Percentiles rank a stretch among this genome's conserved stretches.
Conservation (phyloP, 139 green algal species). For the Pleodorina starrii region DNA sequence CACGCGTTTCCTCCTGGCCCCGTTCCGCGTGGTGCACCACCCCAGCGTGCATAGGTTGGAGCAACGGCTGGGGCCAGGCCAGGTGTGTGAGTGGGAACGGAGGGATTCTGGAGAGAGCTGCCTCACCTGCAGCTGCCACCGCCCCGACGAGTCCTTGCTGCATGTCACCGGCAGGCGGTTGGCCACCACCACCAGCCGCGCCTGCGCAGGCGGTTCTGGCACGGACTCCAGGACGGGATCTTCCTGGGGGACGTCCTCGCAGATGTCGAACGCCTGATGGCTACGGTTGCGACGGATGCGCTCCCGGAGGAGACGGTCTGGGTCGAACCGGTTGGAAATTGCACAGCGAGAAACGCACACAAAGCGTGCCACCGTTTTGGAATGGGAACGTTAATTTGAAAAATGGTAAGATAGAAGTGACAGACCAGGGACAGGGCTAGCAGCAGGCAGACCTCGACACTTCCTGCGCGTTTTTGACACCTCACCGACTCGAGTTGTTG, state of each 20-base stretch:
- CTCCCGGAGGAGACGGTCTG: constrained; percentile 88
- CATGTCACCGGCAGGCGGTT: constrained; percentile 96
- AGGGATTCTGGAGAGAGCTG: too few relatives aligned
- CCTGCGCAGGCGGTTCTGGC: background rate
- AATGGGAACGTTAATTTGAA: background rate
- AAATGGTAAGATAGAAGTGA: background rate
- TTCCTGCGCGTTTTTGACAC: background rate
- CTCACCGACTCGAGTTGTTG: constrained; percentile 32
- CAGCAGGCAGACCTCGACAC: too few relatives aligned
- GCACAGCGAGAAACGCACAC: background rate
- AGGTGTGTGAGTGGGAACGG: too few relatives aligned
- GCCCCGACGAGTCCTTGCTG: constrained; percentile 75
- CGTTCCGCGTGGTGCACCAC: too few relatives aligned
- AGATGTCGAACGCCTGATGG: constrained; percentile 67
- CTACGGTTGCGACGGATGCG: constrained; percentile 84
- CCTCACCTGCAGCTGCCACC: constrained; percentile 88
- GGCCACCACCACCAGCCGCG: constrained; percentile 95
- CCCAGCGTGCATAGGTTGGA: too few relatives aligned
- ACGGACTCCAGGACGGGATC: constrained; percentile 46
- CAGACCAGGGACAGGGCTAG: background rate
- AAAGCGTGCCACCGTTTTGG: background rate
- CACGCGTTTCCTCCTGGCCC: too few relatives aligned
- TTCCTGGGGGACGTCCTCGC: constrained; percentile 56
- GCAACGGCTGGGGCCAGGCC: too few relatives aligned
- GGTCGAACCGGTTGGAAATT: background rate